A percentile compares a stretch with the other conserved stretches of the same genome.
phyloP scores from a whole-genome alignment of 2,329 filamentous ascomycete species.

The Didymella sp. region DNA sequence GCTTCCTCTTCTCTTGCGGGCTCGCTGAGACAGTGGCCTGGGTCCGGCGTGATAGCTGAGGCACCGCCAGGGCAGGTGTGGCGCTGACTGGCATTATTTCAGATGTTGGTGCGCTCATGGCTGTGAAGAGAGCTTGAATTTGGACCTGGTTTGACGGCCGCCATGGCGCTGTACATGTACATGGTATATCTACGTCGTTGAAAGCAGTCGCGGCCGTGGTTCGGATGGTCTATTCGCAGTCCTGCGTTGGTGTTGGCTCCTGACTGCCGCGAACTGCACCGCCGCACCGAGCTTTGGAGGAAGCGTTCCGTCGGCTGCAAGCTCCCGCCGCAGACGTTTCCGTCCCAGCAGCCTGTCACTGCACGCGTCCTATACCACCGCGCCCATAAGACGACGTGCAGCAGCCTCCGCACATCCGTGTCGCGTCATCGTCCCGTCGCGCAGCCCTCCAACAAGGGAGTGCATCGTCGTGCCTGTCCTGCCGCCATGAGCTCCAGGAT shows the following conservation, averaged over 20 bases:
- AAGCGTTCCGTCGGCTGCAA: slow-evolving; percentile 5
- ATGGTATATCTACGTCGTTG: not conserved
- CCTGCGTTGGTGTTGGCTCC: not conserved
- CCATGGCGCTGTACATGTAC: not conserved
- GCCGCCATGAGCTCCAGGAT: slow-evolving; percentile 2
- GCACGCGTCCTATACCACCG: not conserved
- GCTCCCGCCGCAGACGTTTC: not conserved
- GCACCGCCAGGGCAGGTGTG: slow-evolving; percentile 1
- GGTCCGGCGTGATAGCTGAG: not conserved
- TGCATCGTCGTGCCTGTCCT: not conserved
- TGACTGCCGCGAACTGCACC: not conserved
- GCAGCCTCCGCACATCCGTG: not conserved
- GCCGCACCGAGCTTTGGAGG: not conserved
- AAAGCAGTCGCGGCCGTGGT: no score
- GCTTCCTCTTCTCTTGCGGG: slow-evolving; percentile 12
- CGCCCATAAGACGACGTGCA: not conserved
- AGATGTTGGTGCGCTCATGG: slow-evolving; percentile 3
- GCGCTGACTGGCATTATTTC: not conserved
- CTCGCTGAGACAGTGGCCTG: not conserved
- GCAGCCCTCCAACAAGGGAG: not conserved
- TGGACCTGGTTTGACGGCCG: not conserved
- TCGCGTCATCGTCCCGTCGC: not conserved
- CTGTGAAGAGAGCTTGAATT: not conserved
- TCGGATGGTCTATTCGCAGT: no score
- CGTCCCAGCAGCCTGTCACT: not conserved